phyloP scores from a whole-genome alignment of 371 early-diverging fungal species.

The Umbelopsis sp. region DNA sequence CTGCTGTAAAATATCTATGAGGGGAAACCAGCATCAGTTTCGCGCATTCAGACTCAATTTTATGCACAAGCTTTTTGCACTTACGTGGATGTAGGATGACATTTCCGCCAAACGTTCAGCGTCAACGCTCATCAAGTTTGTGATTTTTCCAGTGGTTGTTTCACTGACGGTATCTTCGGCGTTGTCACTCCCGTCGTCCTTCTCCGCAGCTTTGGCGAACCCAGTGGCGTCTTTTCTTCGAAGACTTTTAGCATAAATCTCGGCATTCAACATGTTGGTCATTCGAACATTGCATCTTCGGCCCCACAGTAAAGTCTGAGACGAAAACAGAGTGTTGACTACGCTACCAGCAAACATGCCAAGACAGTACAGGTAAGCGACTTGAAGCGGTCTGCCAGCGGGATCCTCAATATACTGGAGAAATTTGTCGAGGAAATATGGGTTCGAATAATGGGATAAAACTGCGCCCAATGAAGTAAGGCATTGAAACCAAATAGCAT shows the following conservation, averaged over 20 bases:
- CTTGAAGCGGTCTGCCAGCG: constrained; percentile 34
- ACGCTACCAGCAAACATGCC: constrained; percentile 60
- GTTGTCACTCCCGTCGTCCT: constrained; percentile 21
- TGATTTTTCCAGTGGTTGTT: constrained; percentile 53
- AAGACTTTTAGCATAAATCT: constrained; percentile 59
- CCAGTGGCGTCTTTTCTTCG: constrained; percentile 14
- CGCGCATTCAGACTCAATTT: no score
- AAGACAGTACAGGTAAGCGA: constrained; percentile 54
- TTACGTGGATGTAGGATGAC: constrained; percentile 57
- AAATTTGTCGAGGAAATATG: constrained; percentile 52
- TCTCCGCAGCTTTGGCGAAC: constrained; percentile 20
- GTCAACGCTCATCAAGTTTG: constrained; percentile 83
- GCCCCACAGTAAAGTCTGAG: constrained; percentile 63
- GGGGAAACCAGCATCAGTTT: constrained; percentile 38
- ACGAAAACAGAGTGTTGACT: constrained; percentile 56
- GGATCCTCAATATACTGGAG: constrained; percentile 52
- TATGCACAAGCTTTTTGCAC: neutral
- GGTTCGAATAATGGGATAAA: constrained; percentile 58
- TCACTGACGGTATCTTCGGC: constrained; percentile 33
- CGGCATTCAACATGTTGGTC: constrained; percentile 59
- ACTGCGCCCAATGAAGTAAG: constrained; percentile 56
- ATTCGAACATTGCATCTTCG: constrained; percentile 61
- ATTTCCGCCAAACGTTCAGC: constrained; percentile 69
- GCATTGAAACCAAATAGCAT: constrained; percentile 46
- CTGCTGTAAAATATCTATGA: constrained; percentile 63